A percentile compares a stretch with the other conserved stretches of the same genome.
These are phyloP conservation scores for Dothideomycetes sp. DNA, from an alignment of 2,329 filamentous ascomycete species.

Conservation along the genomic window DNA sequence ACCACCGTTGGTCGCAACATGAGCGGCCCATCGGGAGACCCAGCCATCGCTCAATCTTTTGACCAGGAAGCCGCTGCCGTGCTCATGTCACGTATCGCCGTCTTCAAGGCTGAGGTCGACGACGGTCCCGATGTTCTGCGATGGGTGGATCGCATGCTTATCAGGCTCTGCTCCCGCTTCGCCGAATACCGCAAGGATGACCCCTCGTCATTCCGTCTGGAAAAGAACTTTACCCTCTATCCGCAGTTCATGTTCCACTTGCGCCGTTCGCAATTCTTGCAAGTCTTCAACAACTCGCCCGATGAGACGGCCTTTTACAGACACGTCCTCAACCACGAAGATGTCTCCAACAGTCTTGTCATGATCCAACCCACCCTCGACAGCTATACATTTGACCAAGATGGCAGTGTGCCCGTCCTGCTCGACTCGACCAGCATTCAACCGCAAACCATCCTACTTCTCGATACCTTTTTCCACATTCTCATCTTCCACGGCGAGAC, in stretches of 20 bases:
- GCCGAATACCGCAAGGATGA: conserved; percentile 98
- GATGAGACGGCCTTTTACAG: conserved; percentile 99
- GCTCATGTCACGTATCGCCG: conserved; percentile 96
- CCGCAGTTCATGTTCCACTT: conserved; percentile 99
- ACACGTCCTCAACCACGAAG: conserved; percentile 93
- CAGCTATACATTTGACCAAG: conserved; percentile 93
- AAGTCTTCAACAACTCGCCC: conserved; percentile 98
- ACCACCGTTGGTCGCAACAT: conserved; percentile 87
- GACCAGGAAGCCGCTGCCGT: conserved; percentile 97
- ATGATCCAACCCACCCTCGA: conserved; percentile 99
- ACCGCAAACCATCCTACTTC: conserved; percentile 79
- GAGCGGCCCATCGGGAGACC: conserved; percentile 87
- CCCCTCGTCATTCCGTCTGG: conserved; percentile 86
- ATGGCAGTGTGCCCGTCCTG: conserved; percentile 84
- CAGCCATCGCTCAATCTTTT: conserved; percentile 90
- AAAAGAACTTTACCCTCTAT: conserved; percentile 98
- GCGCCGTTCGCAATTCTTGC: conserved; percentile 89
- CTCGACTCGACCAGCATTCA: conserved; percentile 95
- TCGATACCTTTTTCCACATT: conserved; percentile 99
- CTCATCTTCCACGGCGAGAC: conserved; percentile 98
- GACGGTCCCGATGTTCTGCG: conserved; percentile 95
- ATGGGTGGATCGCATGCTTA: conserved; percentile 98
- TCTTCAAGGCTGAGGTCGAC: conserved; percentile 97
- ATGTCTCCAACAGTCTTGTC: conserved; percentile 89
- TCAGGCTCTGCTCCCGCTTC: conserved; percentile 88